Conservation (phyloP, 768 basidiomycete genomes). For the Exsudoporus frostii region DNA sequence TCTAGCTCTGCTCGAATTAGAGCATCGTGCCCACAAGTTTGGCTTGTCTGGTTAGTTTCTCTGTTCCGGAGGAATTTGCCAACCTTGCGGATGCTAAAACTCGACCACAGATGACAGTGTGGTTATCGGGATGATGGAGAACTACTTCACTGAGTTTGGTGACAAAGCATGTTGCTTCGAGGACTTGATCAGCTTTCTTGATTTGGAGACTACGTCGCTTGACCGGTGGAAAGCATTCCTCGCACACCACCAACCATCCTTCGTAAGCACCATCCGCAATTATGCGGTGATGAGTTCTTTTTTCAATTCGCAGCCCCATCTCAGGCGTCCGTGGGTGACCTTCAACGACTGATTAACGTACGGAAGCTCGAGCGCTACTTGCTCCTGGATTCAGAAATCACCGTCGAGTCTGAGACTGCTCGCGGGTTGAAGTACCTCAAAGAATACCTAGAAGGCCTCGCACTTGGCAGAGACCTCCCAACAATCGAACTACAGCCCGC, state of each 20-base stretch:
- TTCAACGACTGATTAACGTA: conserved; percentile 70
- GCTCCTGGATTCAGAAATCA: conserved; percentile 47
- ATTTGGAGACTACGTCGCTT: conserved; percentile 45
- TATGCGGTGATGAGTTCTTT: conserved; percentile 9
- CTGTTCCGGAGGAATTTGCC: not conserved
- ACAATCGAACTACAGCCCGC: conserved; percentile 81
- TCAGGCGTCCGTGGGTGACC: conserved; percentile 49
- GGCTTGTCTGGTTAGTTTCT: conserved; percentile 41
- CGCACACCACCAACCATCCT: conserved; percentile 42
- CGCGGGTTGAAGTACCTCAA: conserved; percentile 51
- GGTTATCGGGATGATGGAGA: conserved; percentile 50
- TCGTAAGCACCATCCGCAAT: conserved; percentile 38
- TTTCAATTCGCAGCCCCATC: conserved; percentile 14
- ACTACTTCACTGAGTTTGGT: conserved; percentile 70
- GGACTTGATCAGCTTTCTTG: conserved; percentile 70
- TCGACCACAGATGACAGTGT: conserved; percentile 40
- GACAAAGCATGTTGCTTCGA: conserved; percentile 87
- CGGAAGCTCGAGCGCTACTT: conserved; percentile 70
- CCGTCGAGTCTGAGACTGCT: conserved; percentile 51
- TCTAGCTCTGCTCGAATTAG: conserved; percentile 75
- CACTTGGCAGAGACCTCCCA: conserved; percentile 62
- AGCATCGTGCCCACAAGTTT: conserved; percentile 51
- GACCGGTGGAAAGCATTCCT: conserved; percentile 55
- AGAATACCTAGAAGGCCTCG: conserved; percentile 65
- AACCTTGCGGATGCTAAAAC: conserved; percentile 1